Evolutionary conservation across 139 green algal species (phyloP), one percentile per base, ranked within the genome.

Genomic region (Edaphochlamys debaryana): DNA sequence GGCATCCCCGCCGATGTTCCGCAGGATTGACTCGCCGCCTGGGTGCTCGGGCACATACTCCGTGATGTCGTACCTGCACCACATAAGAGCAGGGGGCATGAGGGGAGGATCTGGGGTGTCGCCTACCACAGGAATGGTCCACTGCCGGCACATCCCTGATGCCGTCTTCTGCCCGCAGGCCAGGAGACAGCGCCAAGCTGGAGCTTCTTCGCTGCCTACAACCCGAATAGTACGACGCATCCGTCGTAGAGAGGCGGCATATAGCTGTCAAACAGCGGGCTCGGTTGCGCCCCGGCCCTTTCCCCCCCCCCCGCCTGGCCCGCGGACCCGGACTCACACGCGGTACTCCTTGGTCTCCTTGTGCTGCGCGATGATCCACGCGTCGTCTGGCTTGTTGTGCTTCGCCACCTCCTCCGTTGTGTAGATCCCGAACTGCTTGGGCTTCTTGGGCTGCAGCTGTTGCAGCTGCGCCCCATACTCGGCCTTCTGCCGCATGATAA

Each of bases 31-130:
- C 13, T 96, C 96, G 6, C 95, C 95, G 63, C 87, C 87, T 6
- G 96, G 96, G 81, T 99, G 96, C 63, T 98, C 92, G 13, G 99
- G 93, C 0, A 98, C 89, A 67, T 98, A 99, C 0, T 80, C 68
- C 22, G 92, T 98, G 0, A 99, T 58, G 79, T 99, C 93, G 73
- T 99, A 99, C 75, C 75, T 81, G 42, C 7, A 54, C 45, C 11
- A 13, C 45, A 54, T 9, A 9, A 54, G 11, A 13, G 45, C 45
- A 13, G 45, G 45, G 45, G 45, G 11, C n/a, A n/a, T n/a, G n/a
- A n/a, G n/a, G n/a, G n/a, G n/a, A n/a, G n/a, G n/a, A n/a, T n/a
- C n/a, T n/a, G n/a, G n/a, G n/a, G n/a, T n/a, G n/a, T n/a, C n/a
- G n/a, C n/a, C n/a, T n/a, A n/a, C n/a, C n/a, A n/a, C n/a, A n/a